A percentile compares a stretch with the other conserved stretches of the same genome.
Evolutionary conservation across 75 land plant species (phyloP).

Genomic region (Cryptomeria japonica): DNA sequence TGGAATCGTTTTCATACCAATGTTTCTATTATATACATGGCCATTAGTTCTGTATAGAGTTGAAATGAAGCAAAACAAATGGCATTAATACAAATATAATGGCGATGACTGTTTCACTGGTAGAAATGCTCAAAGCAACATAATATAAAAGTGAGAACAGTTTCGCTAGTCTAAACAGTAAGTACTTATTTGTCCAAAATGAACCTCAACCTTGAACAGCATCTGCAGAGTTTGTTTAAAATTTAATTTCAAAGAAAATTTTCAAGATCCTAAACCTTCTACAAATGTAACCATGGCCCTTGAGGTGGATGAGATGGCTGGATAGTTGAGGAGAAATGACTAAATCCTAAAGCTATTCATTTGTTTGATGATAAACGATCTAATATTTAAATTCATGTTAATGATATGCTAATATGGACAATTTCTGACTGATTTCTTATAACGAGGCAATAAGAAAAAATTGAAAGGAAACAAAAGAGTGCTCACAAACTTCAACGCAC

Average conservation of each 20-base stretch:
- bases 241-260: too few relatives aligned
- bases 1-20: background rate
- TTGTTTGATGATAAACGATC: too few relatives aligned
- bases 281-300: background rate
- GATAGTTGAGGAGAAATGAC: too few relatives aligned
- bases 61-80: background rate
- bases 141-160: too few relatives aligned
- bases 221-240: background rate
- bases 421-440: background rate
- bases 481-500: background rate
- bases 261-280: background rate
- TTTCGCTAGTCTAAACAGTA: background rate
- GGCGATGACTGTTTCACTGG: background rate
- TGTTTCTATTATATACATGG: background rate
- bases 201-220: background rate
- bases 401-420: background rate
- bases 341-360: too few relatives aligned
- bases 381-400: too few relatives aligned
- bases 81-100: background rate
- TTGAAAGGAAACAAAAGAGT: background rate
- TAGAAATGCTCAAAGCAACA: too few relatives aligned
- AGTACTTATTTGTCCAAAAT: too few relatives aligned
- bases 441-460: background rate
- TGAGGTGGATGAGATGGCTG: background rate
- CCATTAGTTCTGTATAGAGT: background rate